Conservation (phyloP, 805 yeast species). For the Kodamaea laetipori region DNA sequence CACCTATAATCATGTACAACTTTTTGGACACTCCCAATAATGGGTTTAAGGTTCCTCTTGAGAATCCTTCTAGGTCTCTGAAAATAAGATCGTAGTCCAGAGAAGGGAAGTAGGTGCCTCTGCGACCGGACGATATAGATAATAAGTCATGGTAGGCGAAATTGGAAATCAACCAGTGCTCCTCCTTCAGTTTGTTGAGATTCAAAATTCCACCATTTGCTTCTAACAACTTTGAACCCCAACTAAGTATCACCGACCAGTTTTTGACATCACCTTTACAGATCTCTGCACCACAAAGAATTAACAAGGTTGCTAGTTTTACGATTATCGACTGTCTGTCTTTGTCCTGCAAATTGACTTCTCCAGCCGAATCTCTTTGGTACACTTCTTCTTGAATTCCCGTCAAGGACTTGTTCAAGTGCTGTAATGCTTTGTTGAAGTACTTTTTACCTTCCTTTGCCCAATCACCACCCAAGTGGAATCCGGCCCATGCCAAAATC, state of each 20-base stretch:
- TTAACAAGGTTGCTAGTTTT: constrained; percentile 64
- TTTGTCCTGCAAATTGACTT: constrained; percentile 3
- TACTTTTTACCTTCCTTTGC: constrained; percentile 51
- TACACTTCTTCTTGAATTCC: constrained; percentile 24
- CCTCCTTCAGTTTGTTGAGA: constrained; percentile 54
- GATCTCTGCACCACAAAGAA: constrained; percentile 78
- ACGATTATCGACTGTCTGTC: constrained; percentile 39
- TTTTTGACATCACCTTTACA: constrained; percentile 78
- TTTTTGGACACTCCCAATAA: constrained; percentile 73
- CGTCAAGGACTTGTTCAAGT: constrained; percentile 30
- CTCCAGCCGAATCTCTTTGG: constrained; percentile 10
- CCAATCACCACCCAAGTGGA: constrained; percentile 50
- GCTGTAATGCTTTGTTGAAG: constrained; percentile 49
- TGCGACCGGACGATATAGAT: constrained; percentile 58
- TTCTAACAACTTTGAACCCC: constrained; percentile 65
- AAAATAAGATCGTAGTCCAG: constrained; percentile 60
- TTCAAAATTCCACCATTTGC: constrained; percentile 64
- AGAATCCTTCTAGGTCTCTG: constrained; percentile 32
- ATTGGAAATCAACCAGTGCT: constrained; percentile 73
- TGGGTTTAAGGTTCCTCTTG: constrained; percentile 58
- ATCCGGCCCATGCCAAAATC: constrained; percentile 57
- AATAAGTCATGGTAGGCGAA: constrained; percentile 81
- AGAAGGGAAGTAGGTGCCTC: constrained; percentile 67
- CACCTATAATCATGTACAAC: constrained; percentile 66
- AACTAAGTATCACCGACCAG: constrained; percentile 67